Evolutionary conservation across 768 basidiomycete genomes (phyloP), one percentile per base, ranked within the genome.

Genomic region (Neoboletus magnificus): DNA sequence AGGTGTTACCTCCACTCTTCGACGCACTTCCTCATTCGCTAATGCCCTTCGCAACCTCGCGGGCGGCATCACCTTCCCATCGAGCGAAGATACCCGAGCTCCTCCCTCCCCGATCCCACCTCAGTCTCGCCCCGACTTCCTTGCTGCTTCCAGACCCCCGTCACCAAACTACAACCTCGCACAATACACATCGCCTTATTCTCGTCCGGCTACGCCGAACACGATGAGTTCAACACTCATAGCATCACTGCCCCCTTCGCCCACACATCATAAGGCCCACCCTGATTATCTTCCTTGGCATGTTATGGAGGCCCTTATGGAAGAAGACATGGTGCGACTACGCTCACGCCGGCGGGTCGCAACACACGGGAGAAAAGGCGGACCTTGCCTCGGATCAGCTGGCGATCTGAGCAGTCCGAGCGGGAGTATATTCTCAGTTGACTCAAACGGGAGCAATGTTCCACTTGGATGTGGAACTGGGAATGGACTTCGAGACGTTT

Each of bases 261-360:
- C 73, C 11, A 73, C 73, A 18, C 50, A 64, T 3, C 62, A 71
- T 27, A 74, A 69, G 30, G 55, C 72, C 1, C 72, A 75, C 1
- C 74, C 75, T 41, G 82, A 85, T 50, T 93, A 88, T 65, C 65
- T 79, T 37, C 84, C 92, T 2, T 86, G 83, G 13, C 81, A 90
- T 62, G 90, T 93, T 22, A 90, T 97, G 76, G 88, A 92, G 58
- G 89, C 89, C 0, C 75, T 98, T 29, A 90, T 93, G 69, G 91
- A 93, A 64, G 93, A 96, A 66, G 96, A 98, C 64, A 91, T 96
- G 89, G 92, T 96, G 57, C 83, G 96, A 5, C 66, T 98, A 36
- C 77, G 86, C 22, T 87, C 91, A 32, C 81, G 92, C 23, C 76
- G 89, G 5, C 75, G 76, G 37, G 61, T 73, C 1, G 59, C 68